Evolutionary conservation across 345 rosid species (phyloP).

Genomic region (Eucalyptus sp.): DNA sequence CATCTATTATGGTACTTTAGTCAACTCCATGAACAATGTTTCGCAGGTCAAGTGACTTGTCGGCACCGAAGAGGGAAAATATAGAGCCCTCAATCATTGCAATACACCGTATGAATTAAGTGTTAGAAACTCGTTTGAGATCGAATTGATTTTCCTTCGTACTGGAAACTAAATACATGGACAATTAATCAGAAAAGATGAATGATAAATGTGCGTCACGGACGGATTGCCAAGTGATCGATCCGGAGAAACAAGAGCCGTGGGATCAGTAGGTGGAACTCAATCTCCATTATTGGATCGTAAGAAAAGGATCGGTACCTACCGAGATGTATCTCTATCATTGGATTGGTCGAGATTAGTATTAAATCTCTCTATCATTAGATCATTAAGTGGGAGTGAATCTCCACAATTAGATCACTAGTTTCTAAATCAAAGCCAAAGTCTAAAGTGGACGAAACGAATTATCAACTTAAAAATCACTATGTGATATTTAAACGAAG

Average conservation of each 20-base stretch:
- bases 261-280: neutral
- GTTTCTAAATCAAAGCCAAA: neutral
- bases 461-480: neutral
- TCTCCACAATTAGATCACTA: neutral
- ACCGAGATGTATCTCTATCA: neutral
- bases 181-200: neutral
- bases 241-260: neutral
- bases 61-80: neutral
- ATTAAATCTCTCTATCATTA: neutral
- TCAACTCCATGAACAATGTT: neutral
- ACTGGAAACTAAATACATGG: neutral
- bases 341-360: neutral
- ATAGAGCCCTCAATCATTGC: neutral
- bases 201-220: neutral
- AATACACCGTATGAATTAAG: neutral
- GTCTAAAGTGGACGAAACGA: neutral
- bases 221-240: neutral
- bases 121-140: neutral
- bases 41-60: neutral
- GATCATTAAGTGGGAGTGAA: neutral
- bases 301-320: neutral
- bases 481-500: neutral
- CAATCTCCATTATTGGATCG: neutral
- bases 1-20: neutral
- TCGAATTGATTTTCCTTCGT: neutral